Evolutionary conservation across 1,139 yeast species (phyloP).

Genomic region (Debaryomyces sp.): DNA sequence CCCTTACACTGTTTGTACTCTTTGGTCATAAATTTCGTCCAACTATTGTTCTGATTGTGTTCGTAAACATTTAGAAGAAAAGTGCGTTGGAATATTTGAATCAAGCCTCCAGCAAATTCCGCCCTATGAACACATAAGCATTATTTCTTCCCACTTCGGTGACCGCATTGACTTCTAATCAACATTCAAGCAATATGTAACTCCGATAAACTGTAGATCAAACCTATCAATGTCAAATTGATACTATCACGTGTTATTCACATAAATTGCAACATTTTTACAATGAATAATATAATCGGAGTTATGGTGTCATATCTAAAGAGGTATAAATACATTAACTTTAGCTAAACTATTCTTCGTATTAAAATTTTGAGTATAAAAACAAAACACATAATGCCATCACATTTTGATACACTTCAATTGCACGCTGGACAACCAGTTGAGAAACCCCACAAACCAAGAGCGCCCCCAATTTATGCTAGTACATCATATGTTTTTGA

Average conservation of each 20-base stretch:
- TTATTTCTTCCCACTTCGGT: background rate
- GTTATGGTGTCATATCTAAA: background rate
- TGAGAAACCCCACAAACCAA: slow-evolving; percentile 64
- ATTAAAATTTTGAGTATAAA: background rate
- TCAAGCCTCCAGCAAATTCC: background rate
- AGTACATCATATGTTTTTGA: slow-evolving; percentile 85
- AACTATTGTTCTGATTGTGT: background rate
- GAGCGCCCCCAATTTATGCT: slow-evolving; percentile 93
- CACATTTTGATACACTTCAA: slow-evolving; percentile 87
- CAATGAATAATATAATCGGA: background rate
- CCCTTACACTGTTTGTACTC: slow-evolving; percentile 31
- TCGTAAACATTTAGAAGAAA: background rate
- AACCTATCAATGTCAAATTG: background rate
- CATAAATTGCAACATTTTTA: slow-evolving; percentile 4
- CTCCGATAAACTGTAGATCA: background rate
- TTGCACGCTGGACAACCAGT: slow-evolving; percentile 87
- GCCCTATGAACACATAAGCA: background rate
- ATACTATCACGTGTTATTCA: slow-evolving; percentile 4
- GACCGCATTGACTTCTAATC: background rate
- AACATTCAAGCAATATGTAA: background rate
- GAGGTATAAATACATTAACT: background rate
- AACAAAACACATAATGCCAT: slow-evolving; percentile 35
- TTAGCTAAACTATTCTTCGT: background rate
- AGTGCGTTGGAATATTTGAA: background rate
- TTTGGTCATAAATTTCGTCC: background rate